Base-by-base conservation (phyloP, 331 rosid genomes). In the Erythrophleum ivorense region DNA sequence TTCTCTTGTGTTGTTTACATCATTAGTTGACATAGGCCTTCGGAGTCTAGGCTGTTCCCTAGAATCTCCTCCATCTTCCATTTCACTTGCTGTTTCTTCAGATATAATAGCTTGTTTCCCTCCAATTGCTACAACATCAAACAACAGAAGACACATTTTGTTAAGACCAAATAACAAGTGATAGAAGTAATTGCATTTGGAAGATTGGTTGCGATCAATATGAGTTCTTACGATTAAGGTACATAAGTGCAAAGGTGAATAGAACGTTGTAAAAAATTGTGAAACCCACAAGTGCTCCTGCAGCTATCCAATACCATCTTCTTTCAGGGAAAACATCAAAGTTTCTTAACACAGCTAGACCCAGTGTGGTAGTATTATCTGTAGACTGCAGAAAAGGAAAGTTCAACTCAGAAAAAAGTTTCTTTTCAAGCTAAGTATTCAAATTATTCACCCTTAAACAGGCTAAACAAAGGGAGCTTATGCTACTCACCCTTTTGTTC, bases 301-400 rank as follows among this genome's bases (percentile, higher is more conserved):
- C 76, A 18, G 98, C 98, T 63, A 96, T 96, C 99, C 98, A 96
- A 71, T 78, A 94, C 98, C 99, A 92, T 0, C 55, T 73, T 18
- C 7, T 85, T 9, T 88, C 36, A 9, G 89, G 81, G 78, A 45
- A 91, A 59, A 88, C 97, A 70, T 85, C 82, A 38, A 91, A 85
- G 84, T 63, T 86, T 9, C 71, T 3, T 8, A 96, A 87, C 21
- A 90, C 88, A 59, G 89, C 65, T 76, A 83, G 75, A 29, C 98
- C 97, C 77, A 93, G 54, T 21, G 70, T 49, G 63, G 90, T 88
- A 29, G 12, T 3, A 10, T 21, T 18, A 84, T 93, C 82, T 50
- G 86, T 3, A 84, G 82, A 60, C 99, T 95, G 91, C 80, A 83
- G 13, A 24, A 64, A 71, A 18, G 13, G 53, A 77, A 79, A 55